A percentile compares a stretch with the other conserved stretches of the same genome.
phyloP scores from a whole-genome alignment of 495 filamentous ascomycete species.

The Tuber aestivum region DNA sequence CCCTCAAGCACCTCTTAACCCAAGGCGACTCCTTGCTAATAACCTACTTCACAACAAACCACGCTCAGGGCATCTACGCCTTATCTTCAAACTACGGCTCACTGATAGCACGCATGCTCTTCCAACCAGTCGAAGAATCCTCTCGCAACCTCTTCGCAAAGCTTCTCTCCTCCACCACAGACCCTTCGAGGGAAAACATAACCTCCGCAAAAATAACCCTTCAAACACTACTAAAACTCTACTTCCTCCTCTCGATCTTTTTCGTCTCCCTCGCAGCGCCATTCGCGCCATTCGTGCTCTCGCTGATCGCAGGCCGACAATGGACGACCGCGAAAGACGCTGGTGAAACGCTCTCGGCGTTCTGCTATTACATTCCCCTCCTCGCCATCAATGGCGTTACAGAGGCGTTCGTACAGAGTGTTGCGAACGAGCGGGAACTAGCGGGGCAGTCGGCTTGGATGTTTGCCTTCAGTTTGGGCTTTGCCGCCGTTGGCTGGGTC shows the following conservation, averaged over 20 bases:
- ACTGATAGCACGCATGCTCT: slow-evolving; percentile 78
- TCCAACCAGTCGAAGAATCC: slow-evolving; percentile 92
- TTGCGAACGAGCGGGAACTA: slow-evolving; percentile 65
- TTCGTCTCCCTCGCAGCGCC: slow-evolving; percentile 63
- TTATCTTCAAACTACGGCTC: slow-evolving; percentile 92
- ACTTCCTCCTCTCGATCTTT: slow-evolving; percentile 62
- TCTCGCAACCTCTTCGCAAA: slow-evolving; percentile 79
- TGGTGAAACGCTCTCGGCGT: slow-evolving; percentile 61
- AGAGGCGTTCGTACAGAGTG: slow-evolving; percentile 85
- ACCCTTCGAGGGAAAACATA: slow-evolving; percentile 19
- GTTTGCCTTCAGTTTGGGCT: slow-evolving; percentile 66
- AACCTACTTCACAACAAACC: slow-evolving; percentile 62
- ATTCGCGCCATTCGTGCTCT: slow-evolving; percentile 63
- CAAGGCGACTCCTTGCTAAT: slow-evolving; percentile 90
- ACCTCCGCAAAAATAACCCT: slow-evolving; percentile 49
- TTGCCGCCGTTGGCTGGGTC: slow-evolving; percentile 63
- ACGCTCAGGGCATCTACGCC: slow-evolving; percentile 87
- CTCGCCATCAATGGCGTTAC: slow-evolving; percentile 85
- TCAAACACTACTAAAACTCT: slow-evolving; percentile 53
- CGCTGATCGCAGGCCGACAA: slow-evolving; percentile 62
- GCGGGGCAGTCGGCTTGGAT: slow-evolving; percentile 74
- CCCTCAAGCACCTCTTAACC: slow-evolving; percentile 85
- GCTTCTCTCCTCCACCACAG: slow-evolving; percentile 49
- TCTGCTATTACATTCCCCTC: slow-evolving; percentile 88
- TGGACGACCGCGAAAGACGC: slow-evolving; percentile 59